Percentiles rank a stretch among this genome's conserved stretches.
phyloP scores from a whole-genome alignment of 1,284 basidiomycete species.

The Laetiporus sulphureus region DNA sequence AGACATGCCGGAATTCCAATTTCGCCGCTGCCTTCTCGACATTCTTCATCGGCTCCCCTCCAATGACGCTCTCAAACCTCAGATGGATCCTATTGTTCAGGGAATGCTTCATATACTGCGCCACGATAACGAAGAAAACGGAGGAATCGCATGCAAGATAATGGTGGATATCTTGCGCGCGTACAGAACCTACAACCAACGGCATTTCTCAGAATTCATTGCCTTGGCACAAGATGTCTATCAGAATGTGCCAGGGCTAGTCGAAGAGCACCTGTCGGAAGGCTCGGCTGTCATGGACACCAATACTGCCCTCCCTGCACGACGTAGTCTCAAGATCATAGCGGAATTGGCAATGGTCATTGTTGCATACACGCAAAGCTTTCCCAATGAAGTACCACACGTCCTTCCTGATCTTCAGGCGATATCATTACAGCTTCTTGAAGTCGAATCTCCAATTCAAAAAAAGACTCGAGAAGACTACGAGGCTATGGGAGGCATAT shows the following conservation, averaged over 20 bases:
- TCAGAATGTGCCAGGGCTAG: slow-evolving; percentile 68
- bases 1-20: slow-evolving; percentile 79
- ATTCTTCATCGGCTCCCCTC: slow-evolving; percentile 86
- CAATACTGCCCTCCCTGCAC: slow-evolving; percentile 58
- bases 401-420: slow-evolving; percentile 73
- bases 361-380: slow-evolving; percentile 85
- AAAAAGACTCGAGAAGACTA: slow-evolving; percentile 75
- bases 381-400: slow-evolving; percentile 62
- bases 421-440: slow-evolving; percentile 70
- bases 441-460: slow-evolving; percentile 86
- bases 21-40: slow-evolving; percentile 82
- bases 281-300: slow-evolving; percentile 48
- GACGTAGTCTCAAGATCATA: slow-evolving; percentile 90
- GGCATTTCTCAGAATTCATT: slow-evolving; percentile 78
- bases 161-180: slow-evolving; percentile 78
- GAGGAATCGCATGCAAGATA: slow-evolving; percentile 86
- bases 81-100: slow-evolving; percentile 66
- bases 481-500: slow-evolving; percentile 74
- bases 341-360: slow-evolving; percentile 94
- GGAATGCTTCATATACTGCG: slow-evolving; percentile 80
- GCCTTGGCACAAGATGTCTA: slow-evolving; percentile 74
- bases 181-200: slow-evolving; percentile 71
- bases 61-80: slow-evolving; percentile 71
- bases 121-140: slow-evolving; percentile 96
- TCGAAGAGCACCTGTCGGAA: slow-evolving; percentile 72